Evolutionary conservation across 345 rosid genomes (phyloP).

Genomic region (Eucalyptus erythrocorys): DNA sequence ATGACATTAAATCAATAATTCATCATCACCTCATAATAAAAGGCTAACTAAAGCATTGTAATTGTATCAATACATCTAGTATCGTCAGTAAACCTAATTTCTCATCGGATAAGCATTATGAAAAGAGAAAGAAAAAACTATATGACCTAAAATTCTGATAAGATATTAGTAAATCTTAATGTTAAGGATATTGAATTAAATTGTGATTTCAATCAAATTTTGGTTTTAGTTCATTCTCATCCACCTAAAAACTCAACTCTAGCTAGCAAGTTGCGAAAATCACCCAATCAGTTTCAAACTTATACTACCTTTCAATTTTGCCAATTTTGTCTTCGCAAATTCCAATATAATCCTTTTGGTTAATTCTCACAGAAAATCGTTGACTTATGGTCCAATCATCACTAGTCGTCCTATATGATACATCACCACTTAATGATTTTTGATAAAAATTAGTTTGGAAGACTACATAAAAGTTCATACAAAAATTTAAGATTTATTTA

Average conservation of each 20-base stretch:
- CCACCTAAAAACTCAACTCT: background rate
- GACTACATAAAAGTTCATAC: no score
- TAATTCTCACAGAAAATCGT: background rate
- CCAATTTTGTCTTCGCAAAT: no score
- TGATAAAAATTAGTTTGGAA: no score
- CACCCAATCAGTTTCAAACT: background rate
- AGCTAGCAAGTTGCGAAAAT: background rate
- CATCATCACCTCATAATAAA: background rate
- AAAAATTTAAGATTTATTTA: no score
- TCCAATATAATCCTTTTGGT: background rate
- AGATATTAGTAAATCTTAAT: background rate
- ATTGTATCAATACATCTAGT: background rate
- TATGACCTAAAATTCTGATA: no score
- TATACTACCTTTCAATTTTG: background rate
- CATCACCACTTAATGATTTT: accelerated
- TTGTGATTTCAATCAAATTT: background rate
- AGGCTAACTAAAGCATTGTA: background rate
- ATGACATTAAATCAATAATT: background rate
- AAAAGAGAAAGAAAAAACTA: no score
- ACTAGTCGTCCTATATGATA: background rate
- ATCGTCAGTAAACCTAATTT: background rate
- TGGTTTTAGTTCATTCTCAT: background rate
- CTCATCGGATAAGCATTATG: background rate
- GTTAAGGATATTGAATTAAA: background rate
- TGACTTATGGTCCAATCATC: background rate